Evolutionary conservation across 768 basidiomycete genomes (phyloP), one percentile per base, ranked within the genome.

Genomic region (Trametes sanguinea): DNA sequence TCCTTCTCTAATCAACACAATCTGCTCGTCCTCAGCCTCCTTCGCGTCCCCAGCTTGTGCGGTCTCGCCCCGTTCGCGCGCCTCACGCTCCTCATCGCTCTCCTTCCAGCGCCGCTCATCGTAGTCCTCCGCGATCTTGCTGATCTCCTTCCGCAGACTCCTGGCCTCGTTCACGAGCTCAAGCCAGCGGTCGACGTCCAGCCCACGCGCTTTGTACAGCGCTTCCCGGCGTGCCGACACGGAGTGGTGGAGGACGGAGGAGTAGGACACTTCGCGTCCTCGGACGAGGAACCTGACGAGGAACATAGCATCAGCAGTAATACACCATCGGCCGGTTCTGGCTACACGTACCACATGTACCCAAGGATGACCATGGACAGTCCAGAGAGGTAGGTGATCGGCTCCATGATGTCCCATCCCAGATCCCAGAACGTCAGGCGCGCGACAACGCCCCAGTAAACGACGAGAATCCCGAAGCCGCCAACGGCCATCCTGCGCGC

Each of bases 371-470:
- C 85, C 7, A 79, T 85, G 0, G 83, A 81, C 6, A 87, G 71
- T 4, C 84, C 85, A 14, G 83, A 85, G n/a, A 87, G 75, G 69
- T 87, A 86, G 3, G 85, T 88, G 44, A 87, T 78, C 0, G 87
- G 87, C 68, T 89, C 86, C 85, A 88, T 88, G 4, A 86, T 72
- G 65, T 88, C 86, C 81, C 82, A 84, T 14, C 83, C 82, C 58
- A 73, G 80, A 66, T 87, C 83, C 82, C 82, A 85, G 70, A 85
- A 86, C 57, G 86, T 89, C 52, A 85, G 73, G n/a, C 85, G 77
- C 43, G 84, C 83, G 2, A 89, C 85, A 2, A 78, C 73, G 2
- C 75, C 84, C 88, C 87, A 90, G 69, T 89, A 89, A 0, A 80
- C 78, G 4, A 85, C 78, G 6, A 88, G 78, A 69, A 83, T 79